Evolutionary conservation across 441 rosid genomes (phyloP), one percentile per base, ranked within the genome.

Genomic region (Populus trichocarpa): DNA sequence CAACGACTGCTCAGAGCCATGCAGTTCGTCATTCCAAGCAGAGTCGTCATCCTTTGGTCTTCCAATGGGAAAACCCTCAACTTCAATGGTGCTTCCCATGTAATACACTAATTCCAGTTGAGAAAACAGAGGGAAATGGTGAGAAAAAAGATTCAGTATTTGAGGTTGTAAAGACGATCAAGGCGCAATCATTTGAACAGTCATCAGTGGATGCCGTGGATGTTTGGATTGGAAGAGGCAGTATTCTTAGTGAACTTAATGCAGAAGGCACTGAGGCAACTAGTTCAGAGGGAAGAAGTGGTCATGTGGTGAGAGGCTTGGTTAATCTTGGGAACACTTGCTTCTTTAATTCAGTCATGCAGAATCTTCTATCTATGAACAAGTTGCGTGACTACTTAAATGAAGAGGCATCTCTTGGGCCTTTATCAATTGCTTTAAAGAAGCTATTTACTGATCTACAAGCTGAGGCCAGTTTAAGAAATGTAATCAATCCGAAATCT

Each of bases 321-420:
- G 89, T 83, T 57, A 95, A 95, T 86, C 96, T 95, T 73, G 99
- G 98, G 68, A 96, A 94, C 77, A 93, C 98, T 57, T 96, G 99
- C 87, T 96, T 93, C 86, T 94, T 96, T 69, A 96, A 96, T 84
- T 96, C 99, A 0, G 87, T 96, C 26, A 81, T 92, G 93, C 99
- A 96, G 85, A 96, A 96, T 87, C 89, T 96, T 79, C 84, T 96
- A 63, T 89, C 97, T 5, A 79, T 96, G 81, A 87, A 86, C 71
- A 86, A 73, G 79, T 83, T 96, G 75, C 84, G 88, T 59, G 83
- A 88, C 77, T 87, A 85, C 79, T 88, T 88, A 67, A 86, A 86
- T 81, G 80, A 80, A 70, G 92, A 90, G 78, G 63, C 78, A 26
- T 83, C 85, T 53, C 79, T 85, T 79, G 94, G 97, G 30, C 85